These are phyloP conservation scores for Setomelanomma holmii DNA, from an alignment of 2,329 filamentous ascomycete species.

Conservation along the genomic window DNA sequence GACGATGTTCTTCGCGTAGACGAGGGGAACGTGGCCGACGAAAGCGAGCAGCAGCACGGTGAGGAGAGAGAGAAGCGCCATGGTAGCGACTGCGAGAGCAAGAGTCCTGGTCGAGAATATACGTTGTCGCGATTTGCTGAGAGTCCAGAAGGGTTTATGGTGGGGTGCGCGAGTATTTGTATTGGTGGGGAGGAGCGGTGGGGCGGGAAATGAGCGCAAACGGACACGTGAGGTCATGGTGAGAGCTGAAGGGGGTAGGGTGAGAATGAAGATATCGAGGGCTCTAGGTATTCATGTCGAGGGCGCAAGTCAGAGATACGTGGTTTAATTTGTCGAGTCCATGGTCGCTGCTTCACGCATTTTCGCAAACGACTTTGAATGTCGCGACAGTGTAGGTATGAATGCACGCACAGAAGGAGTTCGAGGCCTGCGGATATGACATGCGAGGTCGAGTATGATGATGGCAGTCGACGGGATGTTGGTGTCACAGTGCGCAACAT, in stretches of 20 bases:
- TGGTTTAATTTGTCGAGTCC: neutral
- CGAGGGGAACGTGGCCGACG: neutral
- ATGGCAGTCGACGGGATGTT: too few relatives aligned
- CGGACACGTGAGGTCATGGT: neutral
- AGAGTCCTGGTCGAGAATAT: too few relatives aligned
- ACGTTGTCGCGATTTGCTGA: neutral
- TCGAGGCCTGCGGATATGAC: too few relatives aligned
- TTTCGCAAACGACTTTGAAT: neutral
- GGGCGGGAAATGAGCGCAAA: neutral
- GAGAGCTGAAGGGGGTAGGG: neutral
- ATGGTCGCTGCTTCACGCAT: neutral
- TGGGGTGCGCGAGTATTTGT: neutral
- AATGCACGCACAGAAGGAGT: neutral
- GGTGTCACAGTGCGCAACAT: too few relatives aligned
- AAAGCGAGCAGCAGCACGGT: neutral
- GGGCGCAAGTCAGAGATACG: neutral
- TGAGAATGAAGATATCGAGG: neutral
- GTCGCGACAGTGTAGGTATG: neutral
- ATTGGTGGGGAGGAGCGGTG: neutral
- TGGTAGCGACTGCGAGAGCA: neutral
- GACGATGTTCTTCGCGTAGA: constrained; percentile 2
- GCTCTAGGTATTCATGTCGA: neutral
- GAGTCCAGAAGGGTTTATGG: too few relatives aligned
- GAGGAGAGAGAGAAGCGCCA: neutral
- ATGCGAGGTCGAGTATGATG: too few relatives aligned